Evolutionary conservation across 1,139 yeast species (phyloP).

Genomic region (Hansenula lynferdii): DNA sequence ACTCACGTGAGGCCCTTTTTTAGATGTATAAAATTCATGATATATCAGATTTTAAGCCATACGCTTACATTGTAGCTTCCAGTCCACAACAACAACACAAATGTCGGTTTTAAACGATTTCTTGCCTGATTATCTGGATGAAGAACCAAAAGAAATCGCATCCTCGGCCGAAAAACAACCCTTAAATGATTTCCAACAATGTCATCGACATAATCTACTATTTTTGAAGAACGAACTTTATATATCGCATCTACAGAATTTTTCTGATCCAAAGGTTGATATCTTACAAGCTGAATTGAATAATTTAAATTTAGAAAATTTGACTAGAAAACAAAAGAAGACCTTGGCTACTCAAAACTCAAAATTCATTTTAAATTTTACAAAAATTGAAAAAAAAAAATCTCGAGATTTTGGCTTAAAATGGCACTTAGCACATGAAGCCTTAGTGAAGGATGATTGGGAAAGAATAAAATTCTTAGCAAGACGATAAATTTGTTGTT

Average conservation of each 20-base stretch:
- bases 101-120: not conserved
- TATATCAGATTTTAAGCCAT: too few relatives aligned
- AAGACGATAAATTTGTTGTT: not conserved
- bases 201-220: not conserved
- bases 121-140: not conserved
- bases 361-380: not conserved
- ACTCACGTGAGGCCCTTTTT: too few relatives aligned
- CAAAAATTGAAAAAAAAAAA: not conserved
- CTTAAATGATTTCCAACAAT: not conserved
- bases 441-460: not conserved
- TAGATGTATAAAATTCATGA: too few relatives aligned
- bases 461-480: not conserved
- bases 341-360: not conserved
- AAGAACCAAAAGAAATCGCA: not conserved
- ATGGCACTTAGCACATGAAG: not conserved
- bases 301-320: not conserved
- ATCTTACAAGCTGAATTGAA: not conserved
- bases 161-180: too few relatives aligned
- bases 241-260: not conserved
- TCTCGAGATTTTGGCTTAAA: not conserved
- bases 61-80: too few relatives aligned
- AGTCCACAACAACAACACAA: not conserved
- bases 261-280: not conserved
- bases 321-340: not conserved
- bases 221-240: not conserved